Base-by-base conservation (phyloP, 306 rosid species). In the Vigna radiata region DNA sequence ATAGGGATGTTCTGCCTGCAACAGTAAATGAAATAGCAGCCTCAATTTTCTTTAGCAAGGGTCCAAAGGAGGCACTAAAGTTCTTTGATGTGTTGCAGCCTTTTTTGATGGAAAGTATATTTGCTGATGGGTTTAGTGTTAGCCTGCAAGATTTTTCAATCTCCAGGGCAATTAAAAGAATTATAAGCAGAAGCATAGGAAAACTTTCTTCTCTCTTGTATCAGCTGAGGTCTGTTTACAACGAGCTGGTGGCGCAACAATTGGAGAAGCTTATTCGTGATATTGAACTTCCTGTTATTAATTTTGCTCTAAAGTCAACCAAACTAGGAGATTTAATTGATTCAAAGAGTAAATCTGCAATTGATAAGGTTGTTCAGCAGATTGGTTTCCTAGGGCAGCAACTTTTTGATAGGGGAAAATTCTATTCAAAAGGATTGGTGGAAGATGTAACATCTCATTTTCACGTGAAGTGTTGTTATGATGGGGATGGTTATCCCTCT, bases 331-430 rank as follows among this genome's bases (percentile, higher is more conserved):
- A 87, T 79, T 73, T 95, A 76, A 82, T 95, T 0, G 97, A 90
- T 66, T 75, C 93, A 3, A 95, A 85, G 85, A 95, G 97, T 83
- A 95, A 86, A 81, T 89, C 97, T 0, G 89, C 97, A 33, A 68
- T 86, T 39, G 90, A 86, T 76, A 95, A 89, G 74, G 85, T 89
- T 27, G 90, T 85, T 58, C 99, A 95, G 77, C 99, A 95, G 65
- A 87, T 92, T 76, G 99, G 99, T 43, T 92, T 95, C 70, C 84
- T 95, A 17, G 99, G 99, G 39, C 65, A 85, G 63, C 99, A 95
- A 68, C 89, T 95, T 53, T 90, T 89, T 11, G 97, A 89, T 25
- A 84, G 86, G 82, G 97, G 97, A 54, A 89, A 83, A 27, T 89
- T 95, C 81, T 95, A 95, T 64, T 83, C 99, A 0, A 95, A 92